These are phyloP conservation scores for Babjeviella inositovora DNA, from an alignment of 805 yeast species.

Conservation along the genomic window DNA sequence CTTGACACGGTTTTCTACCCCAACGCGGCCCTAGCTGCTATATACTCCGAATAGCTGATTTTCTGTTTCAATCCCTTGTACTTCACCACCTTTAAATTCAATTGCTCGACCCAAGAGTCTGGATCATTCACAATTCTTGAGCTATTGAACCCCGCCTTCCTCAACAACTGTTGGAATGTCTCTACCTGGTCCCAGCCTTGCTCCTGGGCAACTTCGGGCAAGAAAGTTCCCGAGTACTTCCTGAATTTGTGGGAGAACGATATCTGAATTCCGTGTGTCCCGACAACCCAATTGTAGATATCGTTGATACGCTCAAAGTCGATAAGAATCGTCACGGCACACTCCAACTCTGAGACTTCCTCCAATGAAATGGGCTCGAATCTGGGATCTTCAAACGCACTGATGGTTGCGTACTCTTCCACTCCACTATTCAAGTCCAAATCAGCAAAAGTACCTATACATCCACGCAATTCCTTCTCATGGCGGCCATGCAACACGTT, in stretches of 20 bases:
- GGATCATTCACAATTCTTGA: too few relatives aligned
- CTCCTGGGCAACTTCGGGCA: constrained; percentile 83
- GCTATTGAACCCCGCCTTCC: constrained; percentile 44
- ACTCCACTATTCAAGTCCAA: constrained; percentile 42
- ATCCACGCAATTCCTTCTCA: constrained; percentile 50
- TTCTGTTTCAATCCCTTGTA: constrained; percentile 37
- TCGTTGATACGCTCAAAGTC: constrained; percentile 36
- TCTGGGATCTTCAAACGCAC: constrained; percentile 66
- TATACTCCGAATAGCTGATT: constrained; percentile 22
- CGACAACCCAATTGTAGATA: constrained; percentile 64
- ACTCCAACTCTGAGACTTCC: constrained; percentile 38
- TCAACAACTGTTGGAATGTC: constrained; percentile 54
- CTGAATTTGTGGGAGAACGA: constrained; percentile 22
- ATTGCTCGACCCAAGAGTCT: constrained; percentile 8
- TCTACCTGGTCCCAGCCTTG: constrained; percentile 68
- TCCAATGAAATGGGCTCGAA: constrained; percentile 42
- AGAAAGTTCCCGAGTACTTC: constrained; percentile 56
- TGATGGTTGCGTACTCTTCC: constrained; percentile 36
- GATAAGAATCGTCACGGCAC: constrained; percentile 50
- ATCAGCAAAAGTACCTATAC: constrained; percentile 78
- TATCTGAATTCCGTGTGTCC: constrained; percentile 67
- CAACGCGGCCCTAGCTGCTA: constrained; percentile 2
- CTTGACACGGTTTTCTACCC: too few relatives aligned
- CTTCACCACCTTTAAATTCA: constrained; percentile 28
- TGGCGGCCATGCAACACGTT: constrained; percentile 17